Evolutionary conservation across 2,329 filamentous ascomycete species (phyloP).

Genomic region (Cladophialophora exuberans): DNA sequence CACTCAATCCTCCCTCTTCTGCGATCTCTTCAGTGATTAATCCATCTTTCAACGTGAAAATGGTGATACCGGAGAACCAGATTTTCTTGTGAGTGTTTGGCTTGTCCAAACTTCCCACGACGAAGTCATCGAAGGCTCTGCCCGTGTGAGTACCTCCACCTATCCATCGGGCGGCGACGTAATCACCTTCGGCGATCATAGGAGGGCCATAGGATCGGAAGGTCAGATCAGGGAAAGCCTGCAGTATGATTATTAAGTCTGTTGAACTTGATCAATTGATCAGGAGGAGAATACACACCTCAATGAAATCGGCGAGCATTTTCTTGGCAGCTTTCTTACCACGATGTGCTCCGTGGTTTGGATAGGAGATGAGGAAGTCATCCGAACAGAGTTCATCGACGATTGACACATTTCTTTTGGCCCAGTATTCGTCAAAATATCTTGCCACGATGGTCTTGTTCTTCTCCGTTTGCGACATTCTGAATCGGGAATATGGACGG

Average conservation of each 20-base stretch:
- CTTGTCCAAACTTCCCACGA: not conserved
- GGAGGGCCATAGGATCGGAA: not conserved
- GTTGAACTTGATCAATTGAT: not conserved
- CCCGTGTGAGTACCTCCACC: not conserved
- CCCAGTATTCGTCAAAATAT: not conserved
- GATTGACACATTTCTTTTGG: not conserved
- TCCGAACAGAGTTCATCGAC: not conserved
- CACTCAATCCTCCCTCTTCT: not conserved
- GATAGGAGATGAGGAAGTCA: not conserved
- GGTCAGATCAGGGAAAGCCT: not conserved
- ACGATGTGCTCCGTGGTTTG: not conserved
- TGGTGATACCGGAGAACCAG: not conserved
- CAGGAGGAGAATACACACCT: not conserved
- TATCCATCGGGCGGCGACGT: not conserved
- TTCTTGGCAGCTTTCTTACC: not conserved
- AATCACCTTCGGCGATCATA: not conserved
- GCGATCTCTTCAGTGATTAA: not conserved
- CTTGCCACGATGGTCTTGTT: not conserved
- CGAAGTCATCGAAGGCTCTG: not conserved
- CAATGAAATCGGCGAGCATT: not conserved
- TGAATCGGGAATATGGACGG: too few relatives aligned
- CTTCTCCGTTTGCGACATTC: too few relatives aligned
- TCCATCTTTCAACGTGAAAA: not conserved
- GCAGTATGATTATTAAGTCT: not conserved
- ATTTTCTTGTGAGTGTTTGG: not conserved